Percentiles rank a stretch among this genome's conserved stretches.
Evolutionary conservation across 2,329 filamentous ascomycete species (phyloP).

Genomic region (Clonostachys rosea): DNA sequence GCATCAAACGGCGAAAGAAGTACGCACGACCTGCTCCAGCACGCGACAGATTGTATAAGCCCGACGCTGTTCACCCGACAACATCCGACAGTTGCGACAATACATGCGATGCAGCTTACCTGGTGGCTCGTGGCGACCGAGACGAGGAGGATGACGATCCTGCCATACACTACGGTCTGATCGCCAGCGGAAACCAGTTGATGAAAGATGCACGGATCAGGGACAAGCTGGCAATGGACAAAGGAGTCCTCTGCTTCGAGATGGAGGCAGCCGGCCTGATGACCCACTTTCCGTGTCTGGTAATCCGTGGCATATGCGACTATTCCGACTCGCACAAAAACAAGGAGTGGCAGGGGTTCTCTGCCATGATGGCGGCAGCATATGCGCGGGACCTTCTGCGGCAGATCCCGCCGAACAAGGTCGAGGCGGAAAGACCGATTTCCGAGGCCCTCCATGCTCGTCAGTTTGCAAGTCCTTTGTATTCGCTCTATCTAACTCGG

Average conservation of each 20-base stretch:
- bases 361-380: conserved; percentile 14
- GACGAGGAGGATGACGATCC: neutral
- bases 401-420: neutral
- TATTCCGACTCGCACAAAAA: conserved; percentile 22
- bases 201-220: conserved; percentile 21
- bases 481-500: neutral
- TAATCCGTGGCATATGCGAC: conserved; percentile 23
- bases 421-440: conserved; percentile 1
- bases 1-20: neutral
- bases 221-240: neutral
- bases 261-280: conserved; percentile 3
- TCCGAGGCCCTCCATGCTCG: neutral
- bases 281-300: conserved; percentile 15
- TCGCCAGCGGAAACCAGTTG: conserved; percentile 25
- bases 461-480: neutral
- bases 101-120: too few species aligned
- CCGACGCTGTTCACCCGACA: neutral
- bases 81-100: too few species aligned
- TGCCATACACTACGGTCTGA: conserved; percentile 10
- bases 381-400: conserved; percentile 12
- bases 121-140: too few species aligned
- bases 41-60: neutral
- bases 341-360: conserved; percentile 14
- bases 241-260: conserved; percentile 3
- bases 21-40: neutral